Evolutionary conservation across 768 basidiomycete species (phyloP).

Genomic region (Russula sp.): DNA sequence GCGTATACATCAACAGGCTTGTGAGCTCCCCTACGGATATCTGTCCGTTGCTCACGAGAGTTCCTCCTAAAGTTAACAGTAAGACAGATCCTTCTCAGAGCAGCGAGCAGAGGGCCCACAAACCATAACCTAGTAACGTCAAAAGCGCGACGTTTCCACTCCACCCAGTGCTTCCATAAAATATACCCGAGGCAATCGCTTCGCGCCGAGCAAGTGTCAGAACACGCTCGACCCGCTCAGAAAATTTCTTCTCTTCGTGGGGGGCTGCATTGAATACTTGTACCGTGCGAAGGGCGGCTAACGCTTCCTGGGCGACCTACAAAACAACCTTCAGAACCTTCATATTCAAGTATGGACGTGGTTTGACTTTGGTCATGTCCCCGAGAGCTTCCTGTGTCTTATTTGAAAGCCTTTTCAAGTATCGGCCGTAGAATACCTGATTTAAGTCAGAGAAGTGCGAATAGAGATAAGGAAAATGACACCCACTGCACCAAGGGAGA

Average conservation of each 20-base stretch:
- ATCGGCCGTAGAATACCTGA: constrained; percentile 93
- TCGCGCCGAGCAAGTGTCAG: constrained; percentile 79
- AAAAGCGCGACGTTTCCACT: constrained; percentile 92
- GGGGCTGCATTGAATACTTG: constrained; percentile 86
- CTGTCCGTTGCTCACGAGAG: constrained; percentile 79
- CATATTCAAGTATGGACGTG: neutral
- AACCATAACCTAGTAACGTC: constrained; percentile 87
- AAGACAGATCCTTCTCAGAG: neutral
- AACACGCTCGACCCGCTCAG: constrained; percentile 59
- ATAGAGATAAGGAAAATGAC: constrained; percentile 25
- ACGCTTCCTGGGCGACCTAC: constrained; percentile 84
- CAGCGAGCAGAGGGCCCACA: constrained; percentile 25
- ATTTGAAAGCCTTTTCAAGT: constrained; percentile 87
- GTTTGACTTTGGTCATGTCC: constrained; percentile 75
- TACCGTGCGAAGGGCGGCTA: constrained; percentile 82
- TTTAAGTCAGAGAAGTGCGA: constrained; percentile 28
- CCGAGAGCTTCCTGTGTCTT: constrained; percentile 93
- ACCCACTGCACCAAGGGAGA: constrained; percentile 78
- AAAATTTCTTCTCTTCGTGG: constrained; percentile 76
- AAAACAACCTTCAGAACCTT: constrained; percentile 24
- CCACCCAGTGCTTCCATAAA: constrained; percentile 90
- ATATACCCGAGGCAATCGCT: constrained; percentile 85
- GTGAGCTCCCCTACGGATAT: constrained; percentile 93
- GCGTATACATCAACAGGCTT: constrained; percentile 85
- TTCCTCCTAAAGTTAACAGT: constrained; percentile 58